Conservation (phyloP, 2,329 filamentous ascomycete genomes). For the Fusarium nurragi region DNA sequence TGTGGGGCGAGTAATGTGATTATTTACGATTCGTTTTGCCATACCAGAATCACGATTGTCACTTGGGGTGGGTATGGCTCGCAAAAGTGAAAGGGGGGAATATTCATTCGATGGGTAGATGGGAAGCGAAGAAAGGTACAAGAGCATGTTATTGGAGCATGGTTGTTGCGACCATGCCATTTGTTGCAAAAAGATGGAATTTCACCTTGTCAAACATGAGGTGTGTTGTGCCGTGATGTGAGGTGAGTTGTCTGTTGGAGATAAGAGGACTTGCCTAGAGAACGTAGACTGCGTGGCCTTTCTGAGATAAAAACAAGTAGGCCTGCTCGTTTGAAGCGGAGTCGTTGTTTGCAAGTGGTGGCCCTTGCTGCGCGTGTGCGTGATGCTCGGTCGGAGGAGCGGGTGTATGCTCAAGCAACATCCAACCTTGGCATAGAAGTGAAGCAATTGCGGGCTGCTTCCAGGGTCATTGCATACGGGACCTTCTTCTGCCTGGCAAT, state of each 20-base stretch:
- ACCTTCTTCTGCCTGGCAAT: neutral
- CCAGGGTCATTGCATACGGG: neutral
- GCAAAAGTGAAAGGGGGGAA: slow-evolving; percentile 10
- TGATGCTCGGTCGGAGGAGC: neutral
- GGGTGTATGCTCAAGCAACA: neutral
- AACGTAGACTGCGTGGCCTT: neutral
- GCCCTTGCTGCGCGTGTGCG: neutral
- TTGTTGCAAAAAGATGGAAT: slow-evolving; percentile 34
- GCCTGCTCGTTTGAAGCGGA: neutral
- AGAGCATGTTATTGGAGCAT: slow-evolving; percentile 36
- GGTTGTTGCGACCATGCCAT: slow-evolving; percentile 28
- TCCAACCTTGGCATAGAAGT: neutral
- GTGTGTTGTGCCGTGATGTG: neutral
- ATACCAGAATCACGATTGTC: slow-evolving; percentile 21
- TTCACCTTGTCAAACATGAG: neutral
- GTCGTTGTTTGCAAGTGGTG: neutral
- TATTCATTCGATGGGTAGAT: slow-evolving; percentile 26
- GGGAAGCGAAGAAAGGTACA: slow-evolving; percentile 31
- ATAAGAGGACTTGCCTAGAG: neutral
- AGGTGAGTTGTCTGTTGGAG: neutral
- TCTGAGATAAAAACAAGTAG: neutral
- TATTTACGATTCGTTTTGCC: slow-evolving; percentile 35
- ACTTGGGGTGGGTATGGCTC: neutral
- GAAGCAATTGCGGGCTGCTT: neutral
- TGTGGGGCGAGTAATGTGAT: slow-evolving; percentile 38